Evolutionary conservation across 164 flowering plant genomes (phyloP).

Genomic region (Dillenia turbinata): DNA sequence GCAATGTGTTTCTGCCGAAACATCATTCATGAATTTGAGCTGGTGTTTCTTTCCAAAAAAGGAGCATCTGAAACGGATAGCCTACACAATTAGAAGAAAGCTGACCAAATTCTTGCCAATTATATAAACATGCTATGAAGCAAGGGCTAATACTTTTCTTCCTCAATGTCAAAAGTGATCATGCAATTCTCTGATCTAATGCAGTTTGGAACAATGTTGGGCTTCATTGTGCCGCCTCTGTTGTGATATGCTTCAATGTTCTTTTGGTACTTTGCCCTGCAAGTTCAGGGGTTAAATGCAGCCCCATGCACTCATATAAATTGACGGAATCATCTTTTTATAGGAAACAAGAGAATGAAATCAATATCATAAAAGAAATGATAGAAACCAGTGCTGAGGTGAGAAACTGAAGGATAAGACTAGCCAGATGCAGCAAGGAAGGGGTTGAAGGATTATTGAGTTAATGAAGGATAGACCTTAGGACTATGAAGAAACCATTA

Average conservation of each 20-base stretch:
- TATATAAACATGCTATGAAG: not conserved
- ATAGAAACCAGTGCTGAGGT: not conserved
- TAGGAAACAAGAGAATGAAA: too few species aligned
- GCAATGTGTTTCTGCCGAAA: conserved; percentile 71
- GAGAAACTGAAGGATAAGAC: too few species aligned
- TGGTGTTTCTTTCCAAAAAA: conserved; percentile 92
- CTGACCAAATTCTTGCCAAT: not conserved
- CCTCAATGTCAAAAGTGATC: conserved; percentile 96
- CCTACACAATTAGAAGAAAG: not conserved
- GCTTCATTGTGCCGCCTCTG: conserved; percentile 67
- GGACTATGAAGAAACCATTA: too few species aligned
- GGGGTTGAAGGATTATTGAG: too few species aligned
- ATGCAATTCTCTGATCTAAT: conserved; percentile 87
- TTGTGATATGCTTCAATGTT: conserved; percentile 96
- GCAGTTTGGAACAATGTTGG: conserved; percentile 78
- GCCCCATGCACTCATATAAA: too few species aligned
- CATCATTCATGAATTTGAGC: conserved; percentile 77
- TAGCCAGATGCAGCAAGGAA: too few species aligned
- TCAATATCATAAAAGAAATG: not conserved
- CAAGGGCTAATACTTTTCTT: conserved; percentile 67
- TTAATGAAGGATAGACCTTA: too few species aligned
- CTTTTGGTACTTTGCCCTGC: conserved; percentile 98
- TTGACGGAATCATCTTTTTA: too few species aligned
- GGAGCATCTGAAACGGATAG: conserved; percentile 68
- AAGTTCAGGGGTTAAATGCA: not conserved